Conservation (phyloP, 257 asterid species). For the Forsythia suspensa region DNA sequence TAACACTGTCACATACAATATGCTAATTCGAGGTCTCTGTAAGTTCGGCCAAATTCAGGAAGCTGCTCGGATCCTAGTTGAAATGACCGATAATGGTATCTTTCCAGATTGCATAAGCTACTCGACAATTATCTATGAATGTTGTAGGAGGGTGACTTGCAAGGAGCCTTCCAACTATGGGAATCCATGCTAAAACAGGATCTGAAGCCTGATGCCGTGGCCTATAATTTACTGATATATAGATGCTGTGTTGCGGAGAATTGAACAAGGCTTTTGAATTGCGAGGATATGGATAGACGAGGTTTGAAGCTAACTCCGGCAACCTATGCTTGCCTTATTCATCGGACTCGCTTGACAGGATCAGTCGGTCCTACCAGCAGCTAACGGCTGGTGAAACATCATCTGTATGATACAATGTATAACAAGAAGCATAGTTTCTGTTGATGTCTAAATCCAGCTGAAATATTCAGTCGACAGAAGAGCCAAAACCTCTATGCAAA, state of each 20-base stretch:
- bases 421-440: neutral
- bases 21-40: slow-evolving; percentile 78
- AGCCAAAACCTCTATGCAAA: neutral
- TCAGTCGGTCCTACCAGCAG: slow-evolving; percentile 11
- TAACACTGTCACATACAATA: slow-evolving; percentile 68
- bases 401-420: neutral
- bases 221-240: slow-evolving; percentile 67
- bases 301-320: slow-evolving; percentile 63
- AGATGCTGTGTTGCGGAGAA: slow-evolving; percentile 71
- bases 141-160: slow-evolving; percentile 68
- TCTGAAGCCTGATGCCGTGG: slow-evolving; percentile 73
- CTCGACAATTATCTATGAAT: slow-evolving; percentile 59
- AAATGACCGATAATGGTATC: slow-evolving; percentile 58
- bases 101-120: slow-evolving; percentile 78
- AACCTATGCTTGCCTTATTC: slow-evolving; percentile 36
- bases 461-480: neutral
- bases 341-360: slow-evolving; percentile 21
- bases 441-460: neutral
- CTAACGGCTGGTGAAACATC: neutral
- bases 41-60: slow-evolving; percentile 53
- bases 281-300: slow-evolving; percentile 61
- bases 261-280: slow-evolving; percentile 57
- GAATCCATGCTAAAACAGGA: slow-evolving; percentile 59
- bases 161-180: slow-evolving; percentile 66
- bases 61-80: slow-evolving; percentile 47